Evolutionary conservation across 805 yeast species (phyloP).

Genomic region (Suhomyces canberraensis): DNA sequence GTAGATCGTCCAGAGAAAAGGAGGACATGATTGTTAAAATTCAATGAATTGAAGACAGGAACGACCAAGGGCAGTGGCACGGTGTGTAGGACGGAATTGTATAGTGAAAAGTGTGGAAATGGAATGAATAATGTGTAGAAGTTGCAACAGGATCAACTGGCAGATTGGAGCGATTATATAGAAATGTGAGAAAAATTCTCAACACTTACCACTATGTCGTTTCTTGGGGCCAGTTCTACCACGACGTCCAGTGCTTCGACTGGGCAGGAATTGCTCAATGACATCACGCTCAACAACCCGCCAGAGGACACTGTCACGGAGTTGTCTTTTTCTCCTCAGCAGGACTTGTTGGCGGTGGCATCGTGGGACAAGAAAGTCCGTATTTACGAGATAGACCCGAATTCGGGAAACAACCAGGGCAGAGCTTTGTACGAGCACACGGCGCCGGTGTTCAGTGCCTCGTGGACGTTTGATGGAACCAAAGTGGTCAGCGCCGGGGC

Average conservation of each 20-base stretch:
- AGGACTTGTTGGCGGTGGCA: conserved; percentile 74
- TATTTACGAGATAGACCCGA: conserved; percentile 77
- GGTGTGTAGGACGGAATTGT: no score
- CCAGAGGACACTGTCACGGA: conserved; percentile 93
- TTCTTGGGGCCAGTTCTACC: conserved; percentile 22
- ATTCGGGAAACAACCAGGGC: conserved; percentile 77
- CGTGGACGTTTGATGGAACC: conserved; percentile 86
- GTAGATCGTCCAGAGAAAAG: conserved; percentile 1
- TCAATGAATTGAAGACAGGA: background rate
- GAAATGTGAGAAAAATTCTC: no score
- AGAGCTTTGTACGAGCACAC: conserved; percentile 87
- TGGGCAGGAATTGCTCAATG: conserved; percentile 63
- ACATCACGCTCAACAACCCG: conserved; percentile 66
- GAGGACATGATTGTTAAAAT: no score
- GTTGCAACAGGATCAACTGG: no score
- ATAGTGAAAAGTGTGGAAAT: no score
- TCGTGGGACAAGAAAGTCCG: conserved; percentile 96
- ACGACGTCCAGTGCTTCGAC: conserved; percentile 41
- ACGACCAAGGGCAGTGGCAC: no score
- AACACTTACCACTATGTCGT: conserved; percentile 38
- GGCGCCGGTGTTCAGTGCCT: conserved; percentile 77
- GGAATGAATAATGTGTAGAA: no score
- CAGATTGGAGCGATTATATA: no score
- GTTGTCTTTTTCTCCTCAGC: conserved; percentile 80
- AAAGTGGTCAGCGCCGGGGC: conserved; percentile 87